Base-by-base conservation (phyloP, 2,329 filamentous ascomycete species). In the Pleoardoris graminearum region DNA sequence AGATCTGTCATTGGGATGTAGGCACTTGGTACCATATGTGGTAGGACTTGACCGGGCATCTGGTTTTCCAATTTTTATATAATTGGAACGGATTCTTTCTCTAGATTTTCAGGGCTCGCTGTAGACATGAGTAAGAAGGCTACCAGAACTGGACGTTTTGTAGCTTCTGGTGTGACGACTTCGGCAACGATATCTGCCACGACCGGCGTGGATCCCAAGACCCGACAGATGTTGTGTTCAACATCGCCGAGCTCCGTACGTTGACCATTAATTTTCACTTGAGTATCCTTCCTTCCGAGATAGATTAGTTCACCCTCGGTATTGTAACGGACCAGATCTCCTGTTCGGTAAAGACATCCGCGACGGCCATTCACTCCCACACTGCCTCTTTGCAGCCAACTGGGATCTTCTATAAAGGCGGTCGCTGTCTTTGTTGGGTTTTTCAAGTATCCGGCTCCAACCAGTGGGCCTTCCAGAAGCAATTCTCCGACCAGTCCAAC, bases 381-480 rank as follows among this genome's bases (percentile, higher is more conserved):
- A 6, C 7, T 8, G 14, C 17, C 37, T 8, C 14, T 10, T 7
- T 11, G 3, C 5, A 23, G 8, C 19, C 17, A 39, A n/a, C 3
- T 14, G 3, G 37, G 37, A 25, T 39, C 21, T 8, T 23, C 19
- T 11, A 39, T 25, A 19, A 39, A 39, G 3, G 14, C 8, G 3
- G 37, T 7, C 12, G 37, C 19, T 3, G 37, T 39, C 47, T 63
- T 65, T 12, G 49, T 53, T 1, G 53, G 53, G 21, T 65, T 54
- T 23, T 60, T 51, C 11, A 65, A 41, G 25, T 65, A 65, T 16
- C 60, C 60, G 21, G 55, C 52, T 8, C 66, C 69, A 7, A 75
- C 60, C 29, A 67, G 79, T 1, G 79, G 79, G 0, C 82, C 81
- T 55, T 85, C 82, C 19, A 86, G 77, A 6, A 84, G 75, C 2